phyloP scores from a whole-genome alignment of 495 filamentous ascomycete genomes.

The Aspergillus biplanus region DNA sequence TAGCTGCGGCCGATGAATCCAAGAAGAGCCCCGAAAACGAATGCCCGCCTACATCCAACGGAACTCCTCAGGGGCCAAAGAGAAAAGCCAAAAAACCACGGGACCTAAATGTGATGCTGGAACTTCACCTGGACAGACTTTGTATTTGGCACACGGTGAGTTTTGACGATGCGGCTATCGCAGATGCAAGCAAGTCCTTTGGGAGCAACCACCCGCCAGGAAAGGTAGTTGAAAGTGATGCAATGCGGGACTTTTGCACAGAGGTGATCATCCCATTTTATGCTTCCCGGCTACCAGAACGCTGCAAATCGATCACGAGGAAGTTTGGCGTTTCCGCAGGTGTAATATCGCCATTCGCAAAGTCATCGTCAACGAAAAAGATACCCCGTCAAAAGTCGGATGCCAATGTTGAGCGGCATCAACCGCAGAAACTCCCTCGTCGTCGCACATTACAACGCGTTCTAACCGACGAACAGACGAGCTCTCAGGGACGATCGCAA shows the following conservation, averaged over 20 bases:
- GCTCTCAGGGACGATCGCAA: slow-evolving; percentile 47
- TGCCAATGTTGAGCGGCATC: slow-evolving; percentile 54
- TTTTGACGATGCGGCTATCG: slow-evolving; percentile 49
- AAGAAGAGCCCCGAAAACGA: slow-evolving; percentile 25
- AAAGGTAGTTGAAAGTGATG: slow-evolving; percentile 56
- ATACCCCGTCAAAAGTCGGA: slow-evolving; percentile 52
- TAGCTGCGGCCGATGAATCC: slow-evolving; percentile 37
- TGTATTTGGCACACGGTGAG: slow-evolving; percentile 94
- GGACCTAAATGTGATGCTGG: slow-evolving; percentile 68
- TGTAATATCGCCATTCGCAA: slow-evolving; percentile 58
- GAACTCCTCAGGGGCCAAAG: slow-evolving; percentile 39
- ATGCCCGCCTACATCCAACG: slow-evolving; percentile 34
- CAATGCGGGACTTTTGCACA: slow-evolving; percentile 78
- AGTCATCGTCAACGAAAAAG: slow-evolving; percentile 30
- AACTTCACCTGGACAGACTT: slow-evolving; percentile 84
- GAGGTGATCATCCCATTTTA: slow-evolving; percentile 96
- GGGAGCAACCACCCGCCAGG: slow-evolving; percentile 37
- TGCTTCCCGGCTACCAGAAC: slow-evolving; percentile 76
- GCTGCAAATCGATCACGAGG: slow-evolving; percentile 76
- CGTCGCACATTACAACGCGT: slow-evolving; percentile 69
- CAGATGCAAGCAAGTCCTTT: slow-evolving; percentile 37
- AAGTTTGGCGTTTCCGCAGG: slow-evolving; percentile 78
- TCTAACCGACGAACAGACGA: slow-evolving; percentile 67
- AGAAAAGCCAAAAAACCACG: slow-evolving; percentile 54
- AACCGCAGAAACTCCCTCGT: slow-evolving; percentile 51